A percentile compares a stretch with the other conserved stretches of the same genome.
Evolutionary conservation across 1,284 basidiomycete genomes (phyloP).

Genomic region (Jaminaea rosea): DNA sequence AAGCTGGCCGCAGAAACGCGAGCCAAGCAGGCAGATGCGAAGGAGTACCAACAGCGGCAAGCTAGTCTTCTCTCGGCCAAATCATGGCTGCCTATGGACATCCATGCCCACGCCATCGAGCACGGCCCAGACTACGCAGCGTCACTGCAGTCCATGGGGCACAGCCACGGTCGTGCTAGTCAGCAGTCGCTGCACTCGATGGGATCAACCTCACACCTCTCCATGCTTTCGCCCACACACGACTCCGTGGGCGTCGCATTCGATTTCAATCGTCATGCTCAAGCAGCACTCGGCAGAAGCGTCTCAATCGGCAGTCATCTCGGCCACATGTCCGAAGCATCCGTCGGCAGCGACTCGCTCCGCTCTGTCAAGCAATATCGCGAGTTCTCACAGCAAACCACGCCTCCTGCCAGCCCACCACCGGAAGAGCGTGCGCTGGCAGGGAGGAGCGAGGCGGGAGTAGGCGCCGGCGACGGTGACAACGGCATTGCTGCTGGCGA

Average conservation of each 20-base stretch:
- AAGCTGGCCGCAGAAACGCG: slow-evolving; percentile 19
- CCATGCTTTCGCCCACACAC: too few relatives aligned
- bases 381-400: not conserved
- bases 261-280: too few relatives aligned
- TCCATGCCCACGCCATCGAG: slow-evolving; percentile 19
- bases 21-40: slow-evolving; percentile 16
- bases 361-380: not conserved
- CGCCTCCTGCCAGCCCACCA: not conserved
- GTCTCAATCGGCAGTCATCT: too few relatives aligned
- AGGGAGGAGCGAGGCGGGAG: not conserved
- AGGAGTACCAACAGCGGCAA: slow-evolving; percentile 17
- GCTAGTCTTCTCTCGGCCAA: slow-evolving; percentile 16
- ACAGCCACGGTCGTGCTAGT: too few relatives aligned
- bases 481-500: not conserved
- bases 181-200: too few relatives aligned
- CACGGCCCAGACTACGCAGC: too few relatives aligned
- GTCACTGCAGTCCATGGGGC: too few relatives aligned
- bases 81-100: slow-evolving; percentile 25
- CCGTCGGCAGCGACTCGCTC: too few relatives aligned
- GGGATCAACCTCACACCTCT: too few relatives aligned
- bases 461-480: not conserved
- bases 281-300: too few relatives aligned
- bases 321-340: too few relatives aligned
- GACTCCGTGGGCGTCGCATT: too few relatives aligned
- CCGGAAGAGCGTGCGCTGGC: not conserved